Percentiles rank a stretch among this genome's conserved stretches.
These are phyloP conservation scores for Trichoderma reesei DNA, from an alignment of 495 filamentous ascomycete genomes.

Conservation along the genomic window DNA sequence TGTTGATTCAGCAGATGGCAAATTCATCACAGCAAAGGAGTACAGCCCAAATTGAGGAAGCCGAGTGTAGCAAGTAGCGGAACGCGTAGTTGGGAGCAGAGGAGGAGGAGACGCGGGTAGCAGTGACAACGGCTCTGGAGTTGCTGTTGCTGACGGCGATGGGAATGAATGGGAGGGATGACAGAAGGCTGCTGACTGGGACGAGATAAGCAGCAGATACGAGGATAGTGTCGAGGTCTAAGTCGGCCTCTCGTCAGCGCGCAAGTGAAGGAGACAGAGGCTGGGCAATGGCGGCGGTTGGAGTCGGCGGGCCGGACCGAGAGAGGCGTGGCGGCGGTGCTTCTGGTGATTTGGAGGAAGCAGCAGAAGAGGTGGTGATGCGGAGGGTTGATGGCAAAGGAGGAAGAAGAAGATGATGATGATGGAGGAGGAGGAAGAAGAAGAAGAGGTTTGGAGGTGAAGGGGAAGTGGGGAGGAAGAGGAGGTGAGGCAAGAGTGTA, in stretches of 20 bases:
- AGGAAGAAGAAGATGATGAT: not conserved
- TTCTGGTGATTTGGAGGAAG: not conserved
- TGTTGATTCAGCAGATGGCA: too few species aligned
- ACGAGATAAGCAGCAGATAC: not conserved
- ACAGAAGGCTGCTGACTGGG: not conserved
- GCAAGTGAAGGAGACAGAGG: not conserved
- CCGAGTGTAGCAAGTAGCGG: not conserved
- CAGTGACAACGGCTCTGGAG: not conserved
- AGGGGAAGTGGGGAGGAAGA: too few species aligned
- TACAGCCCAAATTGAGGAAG: not conserved
- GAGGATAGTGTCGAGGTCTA: not conserved
- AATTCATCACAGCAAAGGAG: not conserved
- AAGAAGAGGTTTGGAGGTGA: too few species aligned
- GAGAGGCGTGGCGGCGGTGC: not conserved
- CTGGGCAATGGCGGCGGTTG: not conserved
- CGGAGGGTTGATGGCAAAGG: not conserved
- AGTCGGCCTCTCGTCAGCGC: not conserved
- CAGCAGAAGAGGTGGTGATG: not conserved
- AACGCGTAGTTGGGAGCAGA: not conserved
- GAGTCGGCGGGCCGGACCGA: not conserved
- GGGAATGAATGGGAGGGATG: not conserved
- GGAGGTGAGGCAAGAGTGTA: too few species aligned
- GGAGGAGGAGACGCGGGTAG: not conserved
- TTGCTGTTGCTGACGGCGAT: not conserved
- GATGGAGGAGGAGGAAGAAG: too few species aligned